Percentiles rank a stretch among this genome's conserved stretches.
Evolutionary conservation across 2,329 filamentous ascomycete species (phyloP).

Genomic region (Calonectria leucothoes): DNA sequence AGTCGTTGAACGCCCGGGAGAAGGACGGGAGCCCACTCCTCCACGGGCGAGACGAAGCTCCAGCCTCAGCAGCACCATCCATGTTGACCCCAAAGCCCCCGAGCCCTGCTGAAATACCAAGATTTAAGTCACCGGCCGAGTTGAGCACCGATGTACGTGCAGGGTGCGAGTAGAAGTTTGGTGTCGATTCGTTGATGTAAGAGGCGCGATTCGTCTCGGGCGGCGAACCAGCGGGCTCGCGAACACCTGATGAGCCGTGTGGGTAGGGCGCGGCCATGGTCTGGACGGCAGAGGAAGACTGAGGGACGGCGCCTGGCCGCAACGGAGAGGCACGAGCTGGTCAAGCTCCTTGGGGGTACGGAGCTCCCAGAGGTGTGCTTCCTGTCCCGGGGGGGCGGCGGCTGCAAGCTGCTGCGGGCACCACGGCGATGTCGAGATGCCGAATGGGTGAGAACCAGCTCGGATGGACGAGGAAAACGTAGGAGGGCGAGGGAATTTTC

Average conservation of each 20-base stretch:
- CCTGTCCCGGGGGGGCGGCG: conserved; percentile 24
- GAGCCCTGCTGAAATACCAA: conserved; percentile 21
- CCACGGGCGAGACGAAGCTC: conserved; percentile 39
- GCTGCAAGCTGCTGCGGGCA: conserved; percentile 23
- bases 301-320: not conserved
- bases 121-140: conserved; percentile 52
- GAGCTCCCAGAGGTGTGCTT: conserved; percentile 23
- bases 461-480: conserved; percentile 20
- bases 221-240: conserved; percentile 33
- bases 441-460: conserved; percentile 28
- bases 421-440: conserved; percentile 25
- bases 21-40: conserved; percentile 55
- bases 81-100: conserved; percentile 38
- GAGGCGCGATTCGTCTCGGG: conserved; percentile 30
- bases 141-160: conserved; percentile 59
- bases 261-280: conserved; percentile 40
- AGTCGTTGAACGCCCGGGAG: conserved; percentile 65
- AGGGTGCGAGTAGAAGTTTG: conserved; percentile 45
- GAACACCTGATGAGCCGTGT: conserved; percentile 36
- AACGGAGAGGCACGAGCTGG: conserved; percentile 15
- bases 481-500: not conserved
- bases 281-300: conserved; percentile 8
- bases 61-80: conserved; percentile 49
- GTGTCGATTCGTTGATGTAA: conserved; percentile 18
- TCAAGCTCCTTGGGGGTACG: conserved; percentile 24